Percentiles rank a stretch among this genome's conserved stretches.
phyloP scores from a whole-genome alignment of 176 grass and related monocot species.

The Musa acuminata region DNA sequence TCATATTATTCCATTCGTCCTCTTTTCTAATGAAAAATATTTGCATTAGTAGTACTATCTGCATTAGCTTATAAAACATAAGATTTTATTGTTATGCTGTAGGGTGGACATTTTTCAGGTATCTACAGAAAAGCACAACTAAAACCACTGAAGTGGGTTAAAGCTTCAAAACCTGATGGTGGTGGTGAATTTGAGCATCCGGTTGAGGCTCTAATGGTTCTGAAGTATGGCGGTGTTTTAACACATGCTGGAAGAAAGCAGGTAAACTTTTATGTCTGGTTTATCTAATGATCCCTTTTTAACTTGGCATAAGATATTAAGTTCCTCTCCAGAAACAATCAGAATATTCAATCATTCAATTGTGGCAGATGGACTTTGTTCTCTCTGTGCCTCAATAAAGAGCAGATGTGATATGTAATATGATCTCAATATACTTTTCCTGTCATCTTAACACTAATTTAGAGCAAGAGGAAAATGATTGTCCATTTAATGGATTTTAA shows the following conservation, averaged over 20 bases:
- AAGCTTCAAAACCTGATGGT: constrained; percentile 43
- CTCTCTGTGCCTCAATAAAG: background rate
- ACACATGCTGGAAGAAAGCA: constrained; percentile 99
- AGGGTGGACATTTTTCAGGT: constrained; percentile 99
- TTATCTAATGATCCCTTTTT: constrained; percentile 5
- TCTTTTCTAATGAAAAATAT: background rate
- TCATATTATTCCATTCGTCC: background rate
- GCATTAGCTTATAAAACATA: background rate
- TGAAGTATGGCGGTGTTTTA: constrained; percentile 91
- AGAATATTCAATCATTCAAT: background rate
- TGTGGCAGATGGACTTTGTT: no score
- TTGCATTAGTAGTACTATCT: background rate
- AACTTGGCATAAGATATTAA: background rate
- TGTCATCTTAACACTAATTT: background rate
- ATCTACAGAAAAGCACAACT: constrained; percentile 95
- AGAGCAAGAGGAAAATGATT: background rate
- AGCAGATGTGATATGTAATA: background rate
- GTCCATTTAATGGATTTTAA: background rate
- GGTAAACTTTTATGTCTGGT: constrained; percentile 28
- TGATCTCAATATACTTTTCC: background rate
- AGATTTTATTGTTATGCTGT: constrained; percentile 18
- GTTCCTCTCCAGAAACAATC: background rate
- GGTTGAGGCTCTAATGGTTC: constrained; percentile 85
- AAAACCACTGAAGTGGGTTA: constrained; percentile 79
- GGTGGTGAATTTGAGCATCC: constrained; percentile 67